Conservation (phyloP, 2,329 filamentous ascomycete species). For the Amphichorda felina region DNA sequence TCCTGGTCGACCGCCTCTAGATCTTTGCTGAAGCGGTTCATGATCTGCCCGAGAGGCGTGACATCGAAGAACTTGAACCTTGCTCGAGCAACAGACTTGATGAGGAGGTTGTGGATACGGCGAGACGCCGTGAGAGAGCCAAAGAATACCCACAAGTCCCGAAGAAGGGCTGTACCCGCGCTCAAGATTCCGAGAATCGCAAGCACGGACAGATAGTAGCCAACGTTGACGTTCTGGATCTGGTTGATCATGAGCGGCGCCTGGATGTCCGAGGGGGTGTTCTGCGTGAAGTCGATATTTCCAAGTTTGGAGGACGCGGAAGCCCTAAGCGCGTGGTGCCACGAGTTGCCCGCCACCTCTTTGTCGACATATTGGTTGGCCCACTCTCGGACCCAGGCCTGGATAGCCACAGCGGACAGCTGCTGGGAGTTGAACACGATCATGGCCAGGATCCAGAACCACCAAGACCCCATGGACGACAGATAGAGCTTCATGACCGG, state of each 20-base stretch:
- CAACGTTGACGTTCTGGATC: conserved; percentile 53
- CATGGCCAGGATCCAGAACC: conserved; percentile 76
- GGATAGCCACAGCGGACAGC: conserved; percentile 74
- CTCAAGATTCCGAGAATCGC: conserved; percentile 68
- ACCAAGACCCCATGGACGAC: conserved; percentile 85
- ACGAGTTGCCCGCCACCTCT: conserved; percentile 7
- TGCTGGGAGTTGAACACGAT: conserved; percentile 74
- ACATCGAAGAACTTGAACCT: conserved; percentile 98
- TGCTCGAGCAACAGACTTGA: conserved; percentile 70
- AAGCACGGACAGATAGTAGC: conserved; percentile 77
- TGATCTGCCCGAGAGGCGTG: conserved; percentile 87
- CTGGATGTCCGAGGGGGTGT: not conserved
- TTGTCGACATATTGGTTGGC: conserved; percentile 70
- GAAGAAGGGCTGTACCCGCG: conserved; percentile 67
- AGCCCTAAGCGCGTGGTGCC: conserved; percentile 12
- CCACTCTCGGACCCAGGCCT: conserved; percentile 92
- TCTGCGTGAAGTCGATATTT: conserved; percentile 1
- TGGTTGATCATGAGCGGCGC: not conserved
- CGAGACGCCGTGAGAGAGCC: conserved; percentile 83
- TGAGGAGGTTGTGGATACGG: conserved; percentile 68
- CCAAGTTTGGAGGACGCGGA: conserved; percentile 12
- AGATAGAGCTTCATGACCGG: conserved; percentile 80
- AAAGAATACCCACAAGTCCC: conserved; percentile 84
- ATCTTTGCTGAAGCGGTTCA: conserved; percentile 98
- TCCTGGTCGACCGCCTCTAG: conserved; percentile 93